Conservation (phyloP, 2,329 filamentous ascomycete genomes). For the Monosporascus sp. region DNA sequence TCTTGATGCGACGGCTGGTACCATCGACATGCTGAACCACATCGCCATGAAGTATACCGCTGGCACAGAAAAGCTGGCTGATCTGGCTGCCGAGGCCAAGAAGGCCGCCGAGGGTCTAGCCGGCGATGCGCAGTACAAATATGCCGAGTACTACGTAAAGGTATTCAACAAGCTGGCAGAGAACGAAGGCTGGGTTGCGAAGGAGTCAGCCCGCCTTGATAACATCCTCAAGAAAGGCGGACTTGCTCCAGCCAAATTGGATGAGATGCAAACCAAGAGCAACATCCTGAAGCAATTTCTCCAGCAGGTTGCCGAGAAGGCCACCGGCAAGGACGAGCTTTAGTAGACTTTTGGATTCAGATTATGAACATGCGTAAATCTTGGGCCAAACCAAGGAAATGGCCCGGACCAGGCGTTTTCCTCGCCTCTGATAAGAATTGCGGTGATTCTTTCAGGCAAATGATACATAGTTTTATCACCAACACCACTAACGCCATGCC, state of each 20-base stretch:
- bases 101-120: conserved; percentile 63
- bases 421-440: background rate
- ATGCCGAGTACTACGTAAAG: conserved; percentile 89
- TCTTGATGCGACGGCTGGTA: conserved; percentile 74
- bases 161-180: conserved; percentile 79
- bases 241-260: conserved; percentile 76
- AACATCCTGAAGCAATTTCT: conserved; percentile 83
- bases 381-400: background rate
- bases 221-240: conserved; percentile 82
- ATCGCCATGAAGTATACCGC: conserved; percentile 67
- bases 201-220: conserved; percentile 78
- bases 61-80: conserved; percentile 55
- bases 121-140: conserved; percentile 62
- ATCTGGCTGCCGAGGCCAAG: conserved; percentile 66
- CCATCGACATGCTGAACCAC: conserved; percentile 70
- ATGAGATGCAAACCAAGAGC: conserved; percentile 79
- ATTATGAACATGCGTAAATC: background rate
- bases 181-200: conserved; percentile 73
- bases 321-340: conserved; percentile 63
- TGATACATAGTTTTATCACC: conserved; percentile 1
- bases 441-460: conserved; percentile 4
- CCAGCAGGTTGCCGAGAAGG: conserved; percentile 50
- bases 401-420: background rate
- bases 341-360: background rate
- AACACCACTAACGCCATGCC: conserved; percentile 17